Evolutionary conservation across 2,329 filamentous ascomycete species (phyloP).

Genomic region (Exutisphaerella laricina): DNA sequence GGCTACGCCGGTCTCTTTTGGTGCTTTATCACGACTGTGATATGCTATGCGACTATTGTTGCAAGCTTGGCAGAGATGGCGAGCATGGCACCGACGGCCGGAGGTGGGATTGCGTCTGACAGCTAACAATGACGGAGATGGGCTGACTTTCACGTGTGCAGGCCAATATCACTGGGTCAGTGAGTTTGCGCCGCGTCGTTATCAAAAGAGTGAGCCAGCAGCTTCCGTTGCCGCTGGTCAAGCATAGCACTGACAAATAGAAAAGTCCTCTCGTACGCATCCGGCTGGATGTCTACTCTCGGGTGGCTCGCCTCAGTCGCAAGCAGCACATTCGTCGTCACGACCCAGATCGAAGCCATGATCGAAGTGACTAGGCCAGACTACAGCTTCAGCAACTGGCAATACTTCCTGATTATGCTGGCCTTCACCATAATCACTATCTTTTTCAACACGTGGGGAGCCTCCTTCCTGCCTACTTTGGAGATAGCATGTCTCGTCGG

Average conservation of each 20-base stretch:
- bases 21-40: constrained; percentile 30
- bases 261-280: constrained; percentile 20
- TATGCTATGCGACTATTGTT: constrained; percentile 28
- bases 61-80: constrained; percentile 32
- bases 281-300: constrained; percentile 22
- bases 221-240: too few relatives aligned
- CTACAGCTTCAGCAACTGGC: constrained; percentile 27
- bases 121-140: constrained; percentile 7
- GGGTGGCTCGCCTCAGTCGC: constrained; percentile 31
- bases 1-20: constrained; percentile 32
- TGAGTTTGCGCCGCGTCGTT: constrained; percentile 31
- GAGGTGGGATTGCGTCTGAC: constrained; percentile 25
- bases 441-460: constrained; percentile 28
- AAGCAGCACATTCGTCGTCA: constrained; percentile 33
- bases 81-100: constrained; percentile 32
- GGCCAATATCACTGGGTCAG: constrained; percentile 30
- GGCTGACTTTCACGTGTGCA: not conserved
- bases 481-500: constrained; percentile 37
- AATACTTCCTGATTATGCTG: constrained; percentile 29
- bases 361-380: constrained; percentile 32
- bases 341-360: constrained; percentile 35
- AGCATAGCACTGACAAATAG: constrained; percentile 2
- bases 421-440: constrained; percentile 35
- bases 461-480: constrained; percentile 30
- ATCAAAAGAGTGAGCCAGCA: constrained; percentile 29